Conservation (phyloP, 2,329 filamentous ascomycete genomes). For the Colletotrichum incanum region DNA sequence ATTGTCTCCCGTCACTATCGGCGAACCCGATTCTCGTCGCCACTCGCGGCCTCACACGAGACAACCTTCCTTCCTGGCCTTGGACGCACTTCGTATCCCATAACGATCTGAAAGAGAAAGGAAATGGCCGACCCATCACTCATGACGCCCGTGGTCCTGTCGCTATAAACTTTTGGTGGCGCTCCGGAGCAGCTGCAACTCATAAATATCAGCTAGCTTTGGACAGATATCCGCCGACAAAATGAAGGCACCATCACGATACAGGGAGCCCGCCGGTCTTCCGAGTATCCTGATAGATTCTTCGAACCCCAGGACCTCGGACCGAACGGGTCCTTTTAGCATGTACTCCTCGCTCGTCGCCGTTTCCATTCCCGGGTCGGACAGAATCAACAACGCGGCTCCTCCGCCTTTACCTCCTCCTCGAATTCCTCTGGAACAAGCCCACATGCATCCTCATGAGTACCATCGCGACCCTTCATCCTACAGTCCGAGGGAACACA, state of each 20-base stretch:
- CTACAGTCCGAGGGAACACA: conserved; percentile 42
- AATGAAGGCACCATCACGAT: conserved; percentile 57
- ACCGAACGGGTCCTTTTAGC: conserved; percentile 53
- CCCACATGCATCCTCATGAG: conserved; percentile 47
- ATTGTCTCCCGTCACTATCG: conserved; percentile 23
- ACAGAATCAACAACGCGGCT: conserved; percentile 49
- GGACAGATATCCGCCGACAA: conserved; percentile 36
- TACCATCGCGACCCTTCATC: conserved; percentile 47
- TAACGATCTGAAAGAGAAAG: conserved; percentile 17
- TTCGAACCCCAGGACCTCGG: conserved; percentile 46
- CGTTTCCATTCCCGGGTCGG: conserved; percentile 61
- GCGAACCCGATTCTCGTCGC: conserved; percentile 33
- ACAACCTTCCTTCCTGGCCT: conserved; percentile 32
- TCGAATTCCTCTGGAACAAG: conserved; percentile 51
- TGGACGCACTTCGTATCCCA: conserved; percentile 36
- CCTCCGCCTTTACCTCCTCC: conserved; percentile 65
- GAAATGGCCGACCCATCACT: conserved; percentile 22
- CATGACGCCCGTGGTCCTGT: conserved; percentile 40
- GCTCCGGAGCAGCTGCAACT: conserved; percentile 35
- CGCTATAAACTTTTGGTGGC: conserved; percentile 39
- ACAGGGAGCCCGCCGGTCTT: conserved; percentile 51
- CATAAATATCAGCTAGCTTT: conserved; percentile 28
- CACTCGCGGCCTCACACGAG: conserved; percentile 31
- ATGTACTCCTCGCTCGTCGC: conserved; percentile 51
- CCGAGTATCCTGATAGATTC: conserved; percentile 56